phyloP scores from a whole-genome alignment of 1,284 basidiomycete species.

The Ceratobasidium sp. region DNA sequence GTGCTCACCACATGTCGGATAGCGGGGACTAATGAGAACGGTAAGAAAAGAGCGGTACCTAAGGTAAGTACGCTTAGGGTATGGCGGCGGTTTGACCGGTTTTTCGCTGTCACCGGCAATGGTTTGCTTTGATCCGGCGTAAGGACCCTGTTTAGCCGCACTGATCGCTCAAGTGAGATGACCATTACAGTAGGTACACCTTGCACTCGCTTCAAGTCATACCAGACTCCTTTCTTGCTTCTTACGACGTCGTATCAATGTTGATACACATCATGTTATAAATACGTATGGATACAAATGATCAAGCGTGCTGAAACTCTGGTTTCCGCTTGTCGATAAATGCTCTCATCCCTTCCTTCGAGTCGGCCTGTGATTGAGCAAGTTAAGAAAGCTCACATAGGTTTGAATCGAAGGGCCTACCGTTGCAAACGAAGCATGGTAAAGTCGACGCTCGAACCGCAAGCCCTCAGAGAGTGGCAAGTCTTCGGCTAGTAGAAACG shows the following conservation, averaged over 20 bases:
- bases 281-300: not conserved
- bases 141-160: slow-evolving; percentile 1
- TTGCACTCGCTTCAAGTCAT: not conserved
- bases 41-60: not conserved
- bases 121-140: slow-evolving; percentile 10
- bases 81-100: slow-evolving; percentile 1
- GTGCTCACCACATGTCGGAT: slow-evolving; percentile 13
- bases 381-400: not conserved
- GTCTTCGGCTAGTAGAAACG: slow-evolving; percentile 27
- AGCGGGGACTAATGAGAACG: not conserved
- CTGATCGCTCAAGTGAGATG: not conserved
- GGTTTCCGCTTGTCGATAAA: slow-evolving; percentile 45
- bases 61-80: not conserved
- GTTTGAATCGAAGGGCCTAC: not conserved
- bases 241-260: not conserved
- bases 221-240: not conserved
- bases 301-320: slow-evolving; percentile 28
- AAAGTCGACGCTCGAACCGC: slow-evolving; percentile 45
- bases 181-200: not conserved
- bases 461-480: slow-evolving; percentile 38
- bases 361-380: slow-evolving; percentile 23
- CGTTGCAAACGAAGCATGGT: slow-evolving; percentile 44
- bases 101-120: slow-evolving; percentile 4
- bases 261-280: not conserved
- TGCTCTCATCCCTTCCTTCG: slow-evolving; percentile 47